Evolutionary conservation across 352 stramenopile genomes (phyloP), one percentile per base, ranked within the genome.

Genomic region (Globisporangium spinosum): DNA sequence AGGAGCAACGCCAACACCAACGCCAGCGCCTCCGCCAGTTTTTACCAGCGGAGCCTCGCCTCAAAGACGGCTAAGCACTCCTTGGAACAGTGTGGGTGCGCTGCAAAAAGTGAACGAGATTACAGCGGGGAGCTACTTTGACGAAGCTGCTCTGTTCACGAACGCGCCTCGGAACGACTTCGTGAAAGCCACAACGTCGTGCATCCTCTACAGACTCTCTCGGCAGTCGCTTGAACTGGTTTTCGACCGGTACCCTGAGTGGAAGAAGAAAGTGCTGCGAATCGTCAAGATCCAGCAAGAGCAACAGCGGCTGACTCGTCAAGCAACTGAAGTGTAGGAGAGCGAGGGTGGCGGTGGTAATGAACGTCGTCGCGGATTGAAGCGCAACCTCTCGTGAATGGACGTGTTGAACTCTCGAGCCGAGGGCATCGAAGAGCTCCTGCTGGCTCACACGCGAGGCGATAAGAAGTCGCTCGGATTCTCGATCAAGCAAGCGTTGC

Each of bases 201-300:
- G 81, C 47, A 88, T 87, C 38, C 61, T 89, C 0, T 89, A 86
- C 51, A 73, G 77, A 34, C 62, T 89, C 2, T 88, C 81, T 3
- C 76, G 81, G 2, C 72, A 83, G 17, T 87, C 79, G 0, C 70
- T 88, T 12, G 79, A 90, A 56, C 60, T 84, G n/a, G 80, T 89
- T 0, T 89, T 90, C 67, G 73, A 82, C 2, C 72, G 81, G 3
- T 87, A 84, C 40, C 81, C 79, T 0, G 78, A 87, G 40, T 91
- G 79, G 83, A 86, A 88, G 62, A 64, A 75, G 27, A 90, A 88
- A 47, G 81, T 91, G 20, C 58, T 90, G 45, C 78, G 77, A 1
- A 87, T 89, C 49, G 77, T 84, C 29, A 83, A 83, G 53, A 88
- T 89, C 40, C 77, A 89, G 53, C 76, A 89, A 45, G 78, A 90